Evolutionary conservation across 1,284 basidiomycete genomes (phyloP).

Genomic region (Sporisorium reilianum): DNA sequence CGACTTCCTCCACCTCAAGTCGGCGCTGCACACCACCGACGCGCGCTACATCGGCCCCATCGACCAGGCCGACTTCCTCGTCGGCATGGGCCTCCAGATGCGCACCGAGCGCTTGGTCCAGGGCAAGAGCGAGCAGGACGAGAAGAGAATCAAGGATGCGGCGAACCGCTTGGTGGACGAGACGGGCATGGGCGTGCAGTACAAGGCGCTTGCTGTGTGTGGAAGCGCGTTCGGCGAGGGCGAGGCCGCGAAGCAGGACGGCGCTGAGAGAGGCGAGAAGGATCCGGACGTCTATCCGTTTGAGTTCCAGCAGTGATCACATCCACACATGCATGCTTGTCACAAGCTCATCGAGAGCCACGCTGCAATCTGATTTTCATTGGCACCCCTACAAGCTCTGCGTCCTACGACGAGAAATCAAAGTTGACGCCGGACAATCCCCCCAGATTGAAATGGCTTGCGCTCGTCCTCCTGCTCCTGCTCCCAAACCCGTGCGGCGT

Average conservation of each 20-base stretch:
- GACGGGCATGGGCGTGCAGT: conserved; percentile 74
- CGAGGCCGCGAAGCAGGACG: not conserved
- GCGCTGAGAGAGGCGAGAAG: not conserved
- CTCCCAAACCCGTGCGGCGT: conserved; percentile 35
- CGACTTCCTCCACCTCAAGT: conserved; percentile 88
- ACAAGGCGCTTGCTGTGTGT: conserved; percentile 73
- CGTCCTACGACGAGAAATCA: conserved; percentile 36
- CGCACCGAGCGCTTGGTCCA: conserved; percentile 75
- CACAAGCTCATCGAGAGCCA: not conserved
- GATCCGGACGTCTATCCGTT: conserved; percentile 38
- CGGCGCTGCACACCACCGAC: conserved; percentile 74
- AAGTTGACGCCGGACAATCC: conserved; percentile 37
- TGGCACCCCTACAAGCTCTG: no score
- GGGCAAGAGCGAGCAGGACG: conserved; percentile 72
- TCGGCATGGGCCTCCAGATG: conserved; percentile 74
- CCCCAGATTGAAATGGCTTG: conserved; percentile 24
- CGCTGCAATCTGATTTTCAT: not conserved
- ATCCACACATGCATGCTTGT: not conserved
- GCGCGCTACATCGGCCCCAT: conserved; percentile 76
- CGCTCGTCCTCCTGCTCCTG: conserved; percentile 34
- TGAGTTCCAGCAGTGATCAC: conserved; percentile 28
- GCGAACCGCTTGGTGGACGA: conserved; percentile 73
- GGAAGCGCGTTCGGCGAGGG: not conserved
- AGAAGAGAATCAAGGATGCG: conserved; percentile 71
- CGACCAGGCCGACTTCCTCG: conserved; percentile 78